Percentiles rank a stretch among this genome's conserved stretches.
These are phyloP conservation scores for Clitocybe nebularis DNA, from an alignment of 1,284 basidiomycete genomes.

Conservation along the genomic window DNA sequence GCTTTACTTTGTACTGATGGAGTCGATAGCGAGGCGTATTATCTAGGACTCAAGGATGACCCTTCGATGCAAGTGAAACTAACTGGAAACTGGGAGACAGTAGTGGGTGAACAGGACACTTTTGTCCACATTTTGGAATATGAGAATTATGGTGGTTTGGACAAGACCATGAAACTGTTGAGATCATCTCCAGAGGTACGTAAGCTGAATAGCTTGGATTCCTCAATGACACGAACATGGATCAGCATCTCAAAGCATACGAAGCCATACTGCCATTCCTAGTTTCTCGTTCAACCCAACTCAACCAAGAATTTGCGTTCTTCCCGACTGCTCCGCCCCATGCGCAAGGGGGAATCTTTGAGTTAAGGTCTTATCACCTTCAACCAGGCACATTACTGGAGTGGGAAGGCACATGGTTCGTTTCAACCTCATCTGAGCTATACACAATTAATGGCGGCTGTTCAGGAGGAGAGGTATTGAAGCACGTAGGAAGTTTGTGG, in stretches of 20 bases:
- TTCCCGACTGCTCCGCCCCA: conserved; percentile 86
- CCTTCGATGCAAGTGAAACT: conserved; percentile 76
- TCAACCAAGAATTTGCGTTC: conserved; percentile 93
- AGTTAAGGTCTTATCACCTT: conserved; percentile 82
- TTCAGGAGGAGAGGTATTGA: conserved; percentile 82
- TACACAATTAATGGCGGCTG: conserved; percentile 5
- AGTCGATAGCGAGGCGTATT: conserved; percentile 80
- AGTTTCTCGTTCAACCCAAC: conserved; percentile 66
- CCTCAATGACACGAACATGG: conserved; percentile 5
- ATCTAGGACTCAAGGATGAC: conserved; percentile 72
- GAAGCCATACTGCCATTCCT: conserved; percentile 72
- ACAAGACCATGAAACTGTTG: conserved; percentile 63
- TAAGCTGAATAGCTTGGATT: conserved; percentile 5
- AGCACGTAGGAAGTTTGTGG: conserved; percentile 78
- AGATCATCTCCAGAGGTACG: conserved; percentile 53
- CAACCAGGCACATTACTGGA: conserved; percentile 85
- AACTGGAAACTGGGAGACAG: conserved; percentile 87
- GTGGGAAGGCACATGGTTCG: conserved; percentile 88
- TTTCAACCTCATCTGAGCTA: conserved; percentile 8
- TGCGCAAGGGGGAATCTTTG: conserved; percentile 85
- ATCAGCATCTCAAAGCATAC: conserved; percentile 65
- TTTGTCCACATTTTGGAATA: conserved; percentile 79
- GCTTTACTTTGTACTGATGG: conserved; percentile 5
- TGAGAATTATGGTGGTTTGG: conserved; percentile 84
- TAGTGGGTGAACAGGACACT: conserved; percentile 84